A percentile compares a stretch with the other conserved stretches of the same genome.
Evolutionary conservation across 352 stramenopile genomes (phyloP).

Genomic region (Globisporangium lucens): DNA sequence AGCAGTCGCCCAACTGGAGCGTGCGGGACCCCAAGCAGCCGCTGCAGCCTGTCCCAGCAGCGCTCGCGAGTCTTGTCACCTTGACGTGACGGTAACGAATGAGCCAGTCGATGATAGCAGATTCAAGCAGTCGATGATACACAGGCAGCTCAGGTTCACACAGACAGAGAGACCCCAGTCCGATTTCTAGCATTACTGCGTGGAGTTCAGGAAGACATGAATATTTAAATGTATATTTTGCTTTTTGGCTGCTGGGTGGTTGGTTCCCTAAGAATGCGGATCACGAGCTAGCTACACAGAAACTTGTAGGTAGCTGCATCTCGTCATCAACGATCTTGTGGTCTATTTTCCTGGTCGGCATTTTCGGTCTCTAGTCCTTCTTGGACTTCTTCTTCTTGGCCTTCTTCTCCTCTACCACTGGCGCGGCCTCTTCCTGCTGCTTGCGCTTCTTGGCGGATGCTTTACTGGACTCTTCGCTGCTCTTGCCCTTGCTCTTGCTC

Average conservation of each 20-base stretch:
- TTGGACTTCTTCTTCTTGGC: slow-evolving; percentile 26
- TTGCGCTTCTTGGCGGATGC: slow-evolving; percentile 16
- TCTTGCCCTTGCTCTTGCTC: too few relatives aligned
- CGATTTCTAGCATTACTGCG: too few relatives aligned
- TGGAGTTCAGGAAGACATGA: background rate
- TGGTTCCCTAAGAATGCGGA: background rate
- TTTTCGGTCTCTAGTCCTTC: slow-evolving; percentile 20
- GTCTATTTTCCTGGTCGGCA: background rate
- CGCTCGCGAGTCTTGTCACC: slow-evolving; percentile 29
- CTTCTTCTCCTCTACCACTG: slow-evolving; percentile 19
- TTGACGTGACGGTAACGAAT: background rate
- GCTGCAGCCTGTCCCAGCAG: slow-evolving; percentile 32
- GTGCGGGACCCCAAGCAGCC: slow-evolving; percentile 50
- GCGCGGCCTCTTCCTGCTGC: slow-evolving; percentile 1
- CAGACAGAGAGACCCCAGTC: too few relatives aligned
- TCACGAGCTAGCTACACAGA: too few relatives aligned
- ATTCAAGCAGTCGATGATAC: too few relatives aligned
- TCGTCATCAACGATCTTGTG: background rate
- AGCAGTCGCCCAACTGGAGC: slow-evolving; percentile 87
- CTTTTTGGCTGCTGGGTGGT: background rate
- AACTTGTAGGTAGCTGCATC: background rate
- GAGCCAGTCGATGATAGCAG: too few relatives aligned
- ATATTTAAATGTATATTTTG: slow-evolving; percentile 14
- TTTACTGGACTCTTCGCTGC: slow-evolving; percentile 5
- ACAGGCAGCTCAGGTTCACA: too few relatives aligned